Conservation (phyloP, 2,329 filamentous ascomycete genomes). For the Microdochium nivale region DNA sequence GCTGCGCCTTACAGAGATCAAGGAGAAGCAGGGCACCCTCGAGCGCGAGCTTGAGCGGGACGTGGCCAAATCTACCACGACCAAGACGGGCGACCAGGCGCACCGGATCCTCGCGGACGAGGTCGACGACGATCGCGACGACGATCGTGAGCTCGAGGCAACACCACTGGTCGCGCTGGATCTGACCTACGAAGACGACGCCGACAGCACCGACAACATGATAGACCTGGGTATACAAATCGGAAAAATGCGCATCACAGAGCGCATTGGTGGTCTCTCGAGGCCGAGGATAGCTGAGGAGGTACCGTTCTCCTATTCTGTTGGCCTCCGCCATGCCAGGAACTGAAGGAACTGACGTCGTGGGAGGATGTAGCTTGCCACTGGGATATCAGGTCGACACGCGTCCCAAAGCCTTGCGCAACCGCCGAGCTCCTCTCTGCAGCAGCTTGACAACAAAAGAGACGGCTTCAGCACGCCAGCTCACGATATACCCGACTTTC, state of each 20-base stretch:
- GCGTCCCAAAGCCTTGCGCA: conserved; percentile 1
- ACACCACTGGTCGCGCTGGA: conserved; percentile 56
- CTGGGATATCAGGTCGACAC: conserved; percentile 6
- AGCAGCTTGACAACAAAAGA: conserved; percentile 12
- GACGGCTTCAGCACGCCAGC: conserved; percentile 13
- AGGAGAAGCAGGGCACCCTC: conserved; percentile 67
- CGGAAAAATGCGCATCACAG: conserved; percentile 65
- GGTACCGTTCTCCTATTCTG: conserved; percentile 29
- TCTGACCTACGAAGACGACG: conserved; percentile 58
- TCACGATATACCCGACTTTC: conserved; percentile 37
- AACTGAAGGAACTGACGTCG: not conserved
- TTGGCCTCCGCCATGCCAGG: not conserved
- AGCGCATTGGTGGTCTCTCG: conserved; percentile 65
- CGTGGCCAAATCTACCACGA: conserved; percentile 39
- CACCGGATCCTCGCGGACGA: conserved; percentile 35
- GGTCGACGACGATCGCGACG: conserved; percentile 48
- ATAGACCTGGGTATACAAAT: conserved; percentile 65
- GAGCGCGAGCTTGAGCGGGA: conserved; percentile 63
- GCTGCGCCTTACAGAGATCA: conserved; percentile 65
- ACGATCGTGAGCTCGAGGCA: conserved; percentile 51
- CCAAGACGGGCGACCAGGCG: not conserved
- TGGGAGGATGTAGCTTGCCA: conserved; percentile 5
- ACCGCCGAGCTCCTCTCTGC: conserved; percentile 2
- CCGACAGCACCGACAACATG: conserved; percentile 48
- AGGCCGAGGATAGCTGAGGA: conserved; percentile 64